Conservation (phyloP, 139 green algal species). For the Chlamydomonas eustigma region DNA sequence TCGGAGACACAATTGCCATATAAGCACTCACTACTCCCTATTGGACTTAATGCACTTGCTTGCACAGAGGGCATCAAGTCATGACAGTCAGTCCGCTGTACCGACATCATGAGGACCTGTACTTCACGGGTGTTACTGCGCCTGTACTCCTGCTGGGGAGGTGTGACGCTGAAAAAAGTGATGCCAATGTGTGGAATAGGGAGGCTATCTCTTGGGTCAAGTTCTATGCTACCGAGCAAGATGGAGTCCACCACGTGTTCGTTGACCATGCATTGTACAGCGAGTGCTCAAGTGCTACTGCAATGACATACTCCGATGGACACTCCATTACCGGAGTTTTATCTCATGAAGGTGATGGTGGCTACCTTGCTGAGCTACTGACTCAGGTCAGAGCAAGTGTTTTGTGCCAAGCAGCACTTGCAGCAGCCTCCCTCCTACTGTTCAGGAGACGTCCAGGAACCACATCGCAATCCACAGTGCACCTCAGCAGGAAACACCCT, state of each 20-base stretch:
- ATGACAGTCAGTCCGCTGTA: conserved; percentile 83
- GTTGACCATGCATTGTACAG: conserved; percentile 73
- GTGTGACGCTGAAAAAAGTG: too few relatives aligned
- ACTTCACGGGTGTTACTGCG: conserved; percentile 51
- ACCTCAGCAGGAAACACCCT: too few relatives aligned
- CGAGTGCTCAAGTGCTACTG: neutral
- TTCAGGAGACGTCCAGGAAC: too few relatives aligned
- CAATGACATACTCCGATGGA: conserved; percentile 39
- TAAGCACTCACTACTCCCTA: too few relatives aligned
- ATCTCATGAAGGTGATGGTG: neutral
- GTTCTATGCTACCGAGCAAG: conserved; percentile 31
- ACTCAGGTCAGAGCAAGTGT: conserved; percentile 67
- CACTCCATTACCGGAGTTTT: neutral
- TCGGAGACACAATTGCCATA: too few relatives aligned
- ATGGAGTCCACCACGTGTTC: conserved; percentile 74
- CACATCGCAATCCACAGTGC: too few relatives aligned
- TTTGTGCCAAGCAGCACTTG: conserved; percentile 76
- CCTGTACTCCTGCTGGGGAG: too few relatives aligned
- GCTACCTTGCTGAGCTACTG: conserved; percentile 16
- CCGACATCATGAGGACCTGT: conserved; percentile 43
- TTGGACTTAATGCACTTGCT: too few relatives aligned
- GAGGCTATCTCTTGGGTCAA: neutral
- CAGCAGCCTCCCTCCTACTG: conserved; percentile 67
- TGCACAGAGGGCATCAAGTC: conserved; percentile 64
- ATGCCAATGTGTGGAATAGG: neutral